Base-by-base conservation (phyloP, 768 basidiomycete genomes). In the Nidularia pulvinata region DNA sequence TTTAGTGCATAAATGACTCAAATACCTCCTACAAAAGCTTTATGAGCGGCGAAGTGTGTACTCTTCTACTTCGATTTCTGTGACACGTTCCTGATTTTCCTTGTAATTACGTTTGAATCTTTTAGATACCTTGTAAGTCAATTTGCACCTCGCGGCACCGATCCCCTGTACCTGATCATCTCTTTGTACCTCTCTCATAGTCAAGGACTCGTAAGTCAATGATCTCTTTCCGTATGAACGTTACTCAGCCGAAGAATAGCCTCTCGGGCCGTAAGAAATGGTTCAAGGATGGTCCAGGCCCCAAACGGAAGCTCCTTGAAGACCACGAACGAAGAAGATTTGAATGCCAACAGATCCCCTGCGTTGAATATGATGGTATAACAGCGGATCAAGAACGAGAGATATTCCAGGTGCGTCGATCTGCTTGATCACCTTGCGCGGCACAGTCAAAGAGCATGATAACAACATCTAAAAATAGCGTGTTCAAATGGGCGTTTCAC, bases 341-440 rank as follows among this genome's bases (percentile, higher is more conserved):
- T 56, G 52, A 69, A 36, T 71, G 74, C 49, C 79, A 75, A 55
- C 76, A 78, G 51, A 72, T 84, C 13, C 73, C 74, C 7, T 82
- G 78, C 52, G 73, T 81, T 1, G 85, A 85, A 59, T 86, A 86
- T 57, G 65, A 68, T 2, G 71, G 73, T n/a, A 61, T 87, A 42
- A 71, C 66, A 0, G 63, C 64, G 6, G 76, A 82, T 48, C 78
- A 82, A 60, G 89, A 89, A 58, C 77, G 86, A 32, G 88, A 87
- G 60, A 83, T 88, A 25, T 91, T 88, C 57, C 76, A 82, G 71
- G 83, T 74, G 56, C 42, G 71, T 55, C 34, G 51, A 9, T 44
- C 48, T 30, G 14, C 11, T 36, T 33, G 25, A 16, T 3, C 49
- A 34, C 4, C 11, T 45, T 36, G 10, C 37, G 11, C 53, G 35